Percentiles rank a stretch among this genome's conserved stretches.
Conservation (phyloP, 768 basidiomycete genomes). For the Collybiopsis luxurians region DNA sequence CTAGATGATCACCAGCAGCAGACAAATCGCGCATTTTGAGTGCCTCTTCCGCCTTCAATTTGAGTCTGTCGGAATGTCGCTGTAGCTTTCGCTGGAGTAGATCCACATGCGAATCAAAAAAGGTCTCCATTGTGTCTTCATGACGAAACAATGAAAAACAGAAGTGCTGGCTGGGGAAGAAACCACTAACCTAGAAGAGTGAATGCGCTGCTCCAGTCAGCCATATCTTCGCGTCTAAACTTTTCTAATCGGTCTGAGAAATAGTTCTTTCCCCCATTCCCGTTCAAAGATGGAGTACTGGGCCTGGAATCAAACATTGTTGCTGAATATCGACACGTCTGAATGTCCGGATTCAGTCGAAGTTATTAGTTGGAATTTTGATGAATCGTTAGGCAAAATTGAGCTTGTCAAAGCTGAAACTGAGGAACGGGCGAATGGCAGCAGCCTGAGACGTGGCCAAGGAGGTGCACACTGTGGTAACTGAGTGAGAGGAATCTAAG, state of each 20-base stretch:
- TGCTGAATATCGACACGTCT: neutral
- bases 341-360: no score
- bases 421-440: no score
- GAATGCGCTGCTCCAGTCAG: slow-evolving; percentile 78
- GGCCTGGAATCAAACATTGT: slow-evolving; percentile 6
- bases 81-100: slow-evolving; percentile 80
- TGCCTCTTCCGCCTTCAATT: slow-evolving; percentile 77
- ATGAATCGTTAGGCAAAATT: no score
- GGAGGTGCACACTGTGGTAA: no score
- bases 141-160: slow-evolving; percentile 21
- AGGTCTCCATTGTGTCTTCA: slow-evolving; percentile 91
- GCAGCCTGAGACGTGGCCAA: no score
- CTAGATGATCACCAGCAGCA: slow-evolving; percentile 40
- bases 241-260: slow-evolving; percentile 73
- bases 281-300: slow-evolving; percentile 4
- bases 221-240: slow-evolving; percentile 70
- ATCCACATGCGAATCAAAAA: slow-evolving; percentile 88
- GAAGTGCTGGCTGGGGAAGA: neutral
- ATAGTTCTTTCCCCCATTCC: slow-evolving; percentile 36
- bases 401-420: no score
- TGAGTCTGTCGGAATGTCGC: slow-evolving; percentile 83
- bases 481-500: no score
- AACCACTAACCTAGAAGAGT: slow-evolving; percentile 71
- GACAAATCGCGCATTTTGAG: slow-evolving; percentile 52
- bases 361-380: no score